phyloP scores from a whole-genome alignment of 2,329 filamentous ascomycete genomes.

The Penicillium fuscoglaucum region DNA sequence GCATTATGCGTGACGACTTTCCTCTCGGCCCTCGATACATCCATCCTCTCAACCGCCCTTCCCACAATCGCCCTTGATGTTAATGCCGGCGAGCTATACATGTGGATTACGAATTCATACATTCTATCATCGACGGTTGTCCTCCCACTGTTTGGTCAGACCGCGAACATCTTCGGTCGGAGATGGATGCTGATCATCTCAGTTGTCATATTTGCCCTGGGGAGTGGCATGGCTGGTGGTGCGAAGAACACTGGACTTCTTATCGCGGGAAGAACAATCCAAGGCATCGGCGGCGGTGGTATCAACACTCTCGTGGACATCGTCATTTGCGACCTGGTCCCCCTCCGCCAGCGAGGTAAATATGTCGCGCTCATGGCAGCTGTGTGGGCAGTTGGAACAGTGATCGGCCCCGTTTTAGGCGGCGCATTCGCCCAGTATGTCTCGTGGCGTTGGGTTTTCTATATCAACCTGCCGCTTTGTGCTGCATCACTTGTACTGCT shows the following conservation, averaged over 20 bases:
- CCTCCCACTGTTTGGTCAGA: conserved; percentile 54
- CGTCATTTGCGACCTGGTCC: conserved; percentile 8
- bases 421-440: conserved; percentile 1
- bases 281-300: conserved; percentile 10
- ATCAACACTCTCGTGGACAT: conserved; percentile 5
- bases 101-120: conserved; percentile 40
- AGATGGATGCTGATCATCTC: conserved; percentile 44
- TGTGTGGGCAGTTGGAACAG: conserved; percentile 7
- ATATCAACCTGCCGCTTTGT: conserved; percentile 8
- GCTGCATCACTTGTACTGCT: neutral
- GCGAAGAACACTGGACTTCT: conserved; percentile 38
- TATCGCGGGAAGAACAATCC: conserved; percentile 7
- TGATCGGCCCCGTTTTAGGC: conserved; percentile 8
- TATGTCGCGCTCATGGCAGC: conserved; percentile 8
- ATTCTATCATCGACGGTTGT: conserved; percentile 44
- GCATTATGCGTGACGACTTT: conserved; percentile 30
- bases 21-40: conserved; percentile 40
- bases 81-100: conserved; percentile 33
- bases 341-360: conserved; percentile 12
- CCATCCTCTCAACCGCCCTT: conserved; percentile 44
- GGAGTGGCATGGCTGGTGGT: conserved; percentile 55
- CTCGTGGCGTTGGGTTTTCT: conserved; percentile 15
- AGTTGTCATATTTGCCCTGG: conserved; percentile 52
- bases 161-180: conserved; percentile 55
- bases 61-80: conserved; percentile 42